A percentile compares a stretch with the other conserved stretches of the same genome.
Conservation (phyloP, 139 green algal genomes). For the Chlamydomonas asymmetrica region DNA sequence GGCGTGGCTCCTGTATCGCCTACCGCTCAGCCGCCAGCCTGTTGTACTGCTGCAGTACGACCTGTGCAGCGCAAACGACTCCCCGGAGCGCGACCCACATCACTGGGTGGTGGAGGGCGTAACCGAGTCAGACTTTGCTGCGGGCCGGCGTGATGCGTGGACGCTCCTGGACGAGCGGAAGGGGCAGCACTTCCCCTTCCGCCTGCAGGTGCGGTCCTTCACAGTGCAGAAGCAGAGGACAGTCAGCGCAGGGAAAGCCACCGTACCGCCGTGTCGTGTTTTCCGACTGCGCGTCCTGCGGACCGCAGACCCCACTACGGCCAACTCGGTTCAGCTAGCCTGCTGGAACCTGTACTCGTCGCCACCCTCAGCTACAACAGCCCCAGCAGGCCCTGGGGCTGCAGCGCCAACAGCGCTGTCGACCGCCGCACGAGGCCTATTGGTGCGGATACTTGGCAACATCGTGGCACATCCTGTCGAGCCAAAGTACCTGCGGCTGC, state of each 20-base stretch:
- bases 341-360: slow-evolving; percentile 54
- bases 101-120: slow-evolving; percentile 63
- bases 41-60: slow-evolving; percentile 49
- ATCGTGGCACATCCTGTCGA: slow-evolving; percentile 1
- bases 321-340: slow-evolving; percentile 74
- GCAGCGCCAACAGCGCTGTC: neutral
- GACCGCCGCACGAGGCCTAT: neutral
- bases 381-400: neutral
- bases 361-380: neutral
- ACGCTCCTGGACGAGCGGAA: slow-evolving; percentile 38
- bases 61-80: slow-evolving; percentile 68
- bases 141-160: neutral
- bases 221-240: too few relatives aligned
- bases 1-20: slow-evolving; percentile 67
- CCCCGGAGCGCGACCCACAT: slow-evolving; percentile 66
- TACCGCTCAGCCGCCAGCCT: slow-evolving; percentile 21
- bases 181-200: slow-evolving; percentile 45
- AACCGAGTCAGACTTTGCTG: neutral
- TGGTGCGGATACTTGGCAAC: slow-evolving; percentile 19
- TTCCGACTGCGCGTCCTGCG: slow-evolving; percentile 52
- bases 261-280: slow-evolving; percentile 17
- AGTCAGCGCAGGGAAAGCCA: too few relatives aligned
- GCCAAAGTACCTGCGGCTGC: slow-evolving; percentile 12
- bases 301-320: slow-evolving; percentile 44
- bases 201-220: slow-evolving; percentile 45